Base-by-base conservation (phyloP, 352 stramenopile species). In the Phytophthora megakarya region DNA sequence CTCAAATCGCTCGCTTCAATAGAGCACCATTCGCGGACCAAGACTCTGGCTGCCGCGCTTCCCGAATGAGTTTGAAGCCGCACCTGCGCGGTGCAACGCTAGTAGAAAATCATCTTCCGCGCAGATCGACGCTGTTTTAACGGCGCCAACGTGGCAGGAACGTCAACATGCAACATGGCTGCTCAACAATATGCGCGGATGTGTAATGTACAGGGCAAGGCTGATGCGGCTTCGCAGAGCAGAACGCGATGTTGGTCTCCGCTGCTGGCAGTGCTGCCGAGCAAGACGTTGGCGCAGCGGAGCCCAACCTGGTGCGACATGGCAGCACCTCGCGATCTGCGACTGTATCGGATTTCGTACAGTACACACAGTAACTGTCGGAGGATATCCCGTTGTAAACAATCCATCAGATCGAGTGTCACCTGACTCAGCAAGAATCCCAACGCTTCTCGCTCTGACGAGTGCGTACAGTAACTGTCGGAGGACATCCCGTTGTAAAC, bases 151-250 rank as follows among this genome's bases (percentile, higher is more conserved):
- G 49, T 55, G 25, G 40, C 49, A 42, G 35, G 40, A 33, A 67
- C 59, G 46, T 40, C 33, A 58, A 22, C 59, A 16, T 61, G 50
- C 49, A 61, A 67, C 32, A 43, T 61, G 32, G 40, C 58, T 50
- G 33, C 23, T 38, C 48, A 56, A 38, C 48, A 37, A 26, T 33
- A 37, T 46, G 35, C 33, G 37, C 33, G 30, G 47, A 55, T 55
- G 21, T 52, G 49, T 28, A 35, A 13, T 22, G 9, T 12, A 25
- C 43, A 37, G 11, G 23, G 26, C 42, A 19, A 49, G 21, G n/a
- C 12, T 54, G 15, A n/a, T n/a, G n/a, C n/a, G n/a, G n/a, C n/a
- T n/a, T n/a, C n/a, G n/a, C n/a, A n/a, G n/a, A n/a, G n/a, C n/a
- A n/a, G n/a, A n/a, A n/a, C n/a, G n/a, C n/a, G n/a, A n/a, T n/a